Conservation (phyloP, 2,329 filamentous ascomycete species). For the Drechslera avenae region DNA sequence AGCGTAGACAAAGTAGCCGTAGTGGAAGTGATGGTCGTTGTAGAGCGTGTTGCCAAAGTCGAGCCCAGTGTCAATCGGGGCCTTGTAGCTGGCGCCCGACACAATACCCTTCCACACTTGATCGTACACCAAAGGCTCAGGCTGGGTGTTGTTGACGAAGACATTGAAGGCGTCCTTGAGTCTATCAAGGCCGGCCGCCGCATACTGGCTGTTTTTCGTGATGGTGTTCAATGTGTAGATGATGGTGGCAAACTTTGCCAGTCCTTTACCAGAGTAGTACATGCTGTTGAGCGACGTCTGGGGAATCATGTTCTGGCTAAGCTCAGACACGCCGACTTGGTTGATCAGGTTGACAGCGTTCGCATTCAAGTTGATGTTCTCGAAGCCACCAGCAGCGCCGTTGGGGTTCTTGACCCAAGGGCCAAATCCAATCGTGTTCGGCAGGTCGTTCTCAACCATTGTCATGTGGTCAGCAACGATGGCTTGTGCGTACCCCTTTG, state of each 20-base stretch:
- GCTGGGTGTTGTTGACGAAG: constrained; percentile 55
- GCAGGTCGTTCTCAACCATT: constrained; percentile 73
- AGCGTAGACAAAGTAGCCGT: constrained; percentile 86
- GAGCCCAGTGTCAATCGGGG: constrained; percentile 55
- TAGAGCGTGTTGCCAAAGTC: constrained; percentile 94
- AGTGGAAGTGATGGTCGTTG: constrained; percentile 72
- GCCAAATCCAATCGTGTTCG: constrained; percentile 74
- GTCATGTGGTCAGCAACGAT: constrained; percentile 62
- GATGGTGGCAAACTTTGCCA: constrained; percentile 54
- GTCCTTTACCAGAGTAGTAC: constrained; percentile 79
- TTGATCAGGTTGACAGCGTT: constrained; percentile 64
- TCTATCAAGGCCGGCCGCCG: constrained; percentile 58
- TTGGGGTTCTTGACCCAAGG: constrained; percentile 69
- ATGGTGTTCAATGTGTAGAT: constrained; percentile 58
- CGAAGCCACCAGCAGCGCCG: constrained; percentile 44
- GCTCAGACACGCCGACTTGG: constrained; percentile 69
- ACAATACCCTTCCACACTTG: constrained; percentile 79
- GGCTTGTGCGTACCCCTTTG: constrained; percentile 80
- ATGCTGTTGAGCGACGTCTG: constrained; percentile 86
- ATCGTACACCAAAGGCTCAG: constrained; percentile 63
- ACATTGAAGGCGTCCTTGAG: constrained; percentile 56
- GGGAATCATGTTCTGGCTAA: constrained; percentile 73
- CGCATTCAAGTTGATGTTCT: constrained; percentile 48
- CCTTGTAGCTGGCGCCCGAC: constrained; percentile 70
- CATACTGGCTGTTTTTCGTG: constrained; percentile 63